Base-by-base conservation (phyloP, 768 basidiomycete species). In the Naganishia onofrii region DNA sequence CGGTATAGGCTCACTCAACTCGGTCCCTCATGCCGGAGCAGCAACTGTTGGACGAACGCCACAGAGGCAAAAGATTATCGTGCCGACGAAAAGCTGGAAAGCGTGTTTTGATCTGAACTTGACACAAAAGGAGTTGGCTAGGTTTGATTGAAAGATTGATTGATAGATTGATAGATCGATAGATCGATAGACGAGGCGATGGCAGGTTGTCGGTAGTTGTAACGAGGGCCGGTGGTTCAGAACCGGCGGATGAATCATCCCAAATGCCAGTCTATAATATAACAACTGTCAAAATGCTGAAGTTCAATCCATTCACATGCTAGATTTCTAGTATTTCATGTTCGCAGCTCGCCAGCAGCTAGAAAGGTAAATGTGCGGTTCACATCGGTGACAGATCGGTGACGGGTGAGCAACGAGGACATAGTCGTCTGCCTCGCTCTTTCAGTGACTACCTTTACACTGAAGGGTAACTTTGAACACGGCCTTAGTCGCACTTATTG, bases 21-120 rank as follows among this genome's bases (percentile, higher is more conserved):
- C 60, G 23, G 60, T 63, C 19, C 54, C 52, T 17, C 67, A 68
- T 38, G 54, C 67, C 17, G 42, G 52, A 15, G 54, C 51, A 56
- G 54, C 23, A 67, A 34, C 66, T 1, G 29, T 46, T 12, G 38
- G 26, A 32, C 29, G 23, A 29, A 51, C 67, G n/a, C 52, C 9
- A 53, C 52, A 66, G 28, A 29, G 67, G 42, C 52, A 68, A n/a
- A 68, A 68, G 36, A 68, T 68, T 36, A 68, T 68, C 21, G 67
- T 68, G n/a, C 67, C 67, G 12, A 36, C 42, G 26, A 44, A 53
- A 36, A 56, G 67, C 28, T 68, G 67, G 67, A 68, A 68, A 56
- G 67, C 32, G 46, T 68, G 67, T 38, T 68, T 68, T 31, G 67
- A 68, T 26, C 34, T 68, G 67, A 56, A 56, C 38, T 44, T 68